Evolutionary conservation across 108 stramenopile species (phyloP).

Genomic region (Parietichytrium sp.): DNA sequence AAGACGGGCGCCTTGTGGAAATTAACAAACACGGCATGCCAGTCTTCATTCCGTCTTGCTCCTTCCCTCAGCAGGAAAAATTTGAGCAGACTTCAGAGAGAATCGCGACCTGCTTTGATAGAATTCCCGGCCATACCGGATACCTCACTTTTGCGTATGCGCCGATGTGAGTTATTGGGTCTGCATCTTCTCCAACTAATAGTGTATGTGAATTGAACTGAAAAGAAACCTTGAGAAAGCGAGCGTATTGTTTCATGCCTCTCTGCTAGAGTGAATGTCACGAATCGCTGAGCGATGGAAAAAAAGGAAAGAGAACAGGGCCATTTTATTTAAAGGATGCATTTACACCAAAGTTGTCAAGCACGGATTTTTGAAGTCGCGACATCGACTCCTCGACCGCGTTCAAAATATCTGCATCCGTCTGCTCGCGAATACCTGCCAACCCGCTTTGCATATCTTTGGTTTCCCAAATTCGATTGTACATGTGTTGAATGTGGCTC

Average conservation of each 20-base stretch:
- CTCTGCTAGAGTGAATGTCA: neutral
- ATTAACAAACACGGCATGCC: neutral
- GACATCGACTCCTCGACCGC: constrained; percentile 50
- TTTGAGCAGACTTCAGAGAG: neutral
- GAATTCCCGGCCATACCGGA: neutral
- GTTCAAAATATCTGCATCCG: constrained; percentile 52
- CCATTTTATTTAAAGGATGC: neutral
- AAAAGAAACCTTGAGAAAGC: too few species aligned
- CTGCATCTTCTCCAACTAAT: too few species aligned
- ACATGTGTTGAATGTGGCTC: neutral
- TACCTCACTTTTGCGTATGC: constrained; percentile 38
- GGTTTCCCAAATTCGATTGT: neutral
- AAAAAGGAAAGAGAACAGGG: neutral
- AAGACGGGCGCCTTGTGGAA: neutral
- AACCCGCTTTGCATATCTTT: neutral
- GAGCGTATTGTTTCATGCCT: neutral
- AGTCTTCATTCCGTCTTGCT: neutral
- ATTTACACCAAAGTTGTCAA: constrained; percentile 50
- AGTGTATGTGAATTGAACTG: too few species aligned
- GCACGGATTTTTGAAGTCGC: constrained; percentile 47
- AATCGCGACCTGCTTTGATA: neutral
- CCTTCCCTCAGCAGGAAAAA: neutral
- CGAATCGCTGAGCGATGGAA: neutral
- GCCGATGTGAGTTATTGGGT: too few species aligned
- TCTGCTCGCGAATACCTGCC: constrained; percentile 1